Evolutionary conservation across 805 yeast genomes (phyloP).

Genomic region (Lipomyces oligophaga): DNA sequence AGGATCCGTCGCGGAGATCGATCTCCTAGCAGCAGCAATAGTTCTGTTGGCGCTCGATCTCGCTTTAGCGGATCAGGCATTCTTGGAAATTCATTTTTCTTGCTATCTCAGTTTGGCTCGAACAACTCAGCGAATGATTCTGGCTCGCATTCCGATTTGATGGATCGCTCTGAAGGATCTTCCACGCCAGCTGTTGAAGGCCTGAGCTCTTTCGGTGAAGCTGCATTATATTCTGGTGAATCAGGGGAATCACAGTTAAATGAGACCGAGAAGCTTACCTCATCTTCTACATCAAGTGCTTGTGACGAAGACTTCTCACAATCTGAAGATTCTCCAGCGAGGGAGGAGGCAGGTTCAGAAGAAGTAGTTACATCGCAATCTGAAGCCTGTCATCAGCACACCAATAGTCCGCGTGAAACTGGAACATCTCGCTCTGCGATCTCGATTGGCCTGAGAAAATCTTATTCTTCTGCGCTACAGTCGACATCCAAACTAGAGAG

Average conservation of each 20-base stretch:
- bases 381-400: too few relatives aligned
- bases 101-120: slow-evolving; percentile 22
- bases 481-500: slow-evolving; percentile 29
- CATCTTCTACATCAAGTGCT: too few relatives aligned
- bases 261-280: too few relatives aligned
- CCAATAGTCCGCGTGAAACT: too few relatives aligned
- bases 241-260: too few relatives aligned
- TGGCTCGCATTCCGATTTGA: slow-evolving; percentile 7
- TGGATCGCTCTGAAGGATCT: background rate
- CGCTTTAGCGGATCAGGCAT: slow-evolving; percentile 10
- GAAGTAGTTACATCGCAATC: too few relatives aligned
- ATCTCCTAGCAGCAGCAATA: slow-evolving; percentile 2
- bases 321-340: too few relatives aligned
- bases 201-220: background rate
- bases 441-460: slow-evolving; percentile 14
- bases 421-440: too few relatives aligned
- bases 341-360: too few relatives aligned
- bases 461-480: slow-evolving; percentile 25
- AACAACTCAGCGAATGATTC: slow-evolving; percentile 13
- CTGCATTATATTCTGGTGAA: too few relatives aligned
- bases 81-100: slow-evolving; percentile 12
- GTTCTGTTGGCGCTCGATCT: too few relatives aligned
- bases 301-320: too few relatives aligned
- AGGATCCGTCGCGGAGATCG: slow-evolving; percentile 37
- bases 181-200: background rate